These are phyloP conservation scores for Carex arenaria DNA, from an alignment of 202 grass and related monocot genomes.

Conservation along the genomic window DNA sequence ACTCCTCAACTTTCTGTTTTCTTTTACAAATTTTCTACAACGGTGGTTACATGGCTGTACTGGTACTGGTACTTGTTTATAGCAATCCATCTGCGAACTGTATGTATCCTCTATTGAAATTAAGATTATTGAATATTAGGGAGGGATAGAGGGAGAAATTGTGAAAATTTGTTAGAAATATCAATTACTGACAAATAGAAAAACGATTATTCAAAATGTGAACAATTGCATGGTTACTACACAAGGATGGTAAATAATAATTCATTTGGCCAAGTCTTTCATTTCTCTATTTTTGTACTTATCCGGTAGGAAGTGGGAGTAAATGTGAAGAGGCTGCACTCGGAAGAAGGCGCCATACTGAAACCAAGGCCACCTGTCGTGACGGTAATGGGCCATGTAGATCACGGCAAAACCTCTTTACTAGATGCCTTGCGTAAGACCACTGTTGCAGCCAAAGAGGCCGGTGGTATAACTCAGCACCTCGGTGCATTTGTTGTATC, in stretches of 20 bases:
- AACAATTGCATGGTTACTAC: not conserved
- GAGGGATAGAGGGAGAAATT: not conserved
- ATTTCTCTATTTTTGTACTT: constrained; percentile 20
- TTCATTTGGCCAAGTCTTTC: not conserved
- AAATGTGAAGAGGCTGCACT: constrained; percentile 73
- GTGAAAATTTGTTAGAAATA: not conserved
- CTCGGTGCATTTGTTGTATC: constrained; percentile 92
- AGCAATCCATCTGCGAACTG: not conserved
- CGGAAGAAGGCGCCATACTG: constrained; percentile 53
- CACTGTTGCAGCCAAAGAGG: constrained; percentile 90
- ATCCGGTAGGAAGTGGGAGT: constrained; percentile 77
- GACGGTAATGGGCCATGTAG: constrained; percentile 98
- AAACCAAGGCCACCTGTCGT: constrained; percentile 73
- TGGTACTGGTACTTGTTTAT: not conserved
- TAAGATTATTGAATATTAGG: not conserved
- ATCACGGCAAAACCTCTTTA: constrained; percentile 99
- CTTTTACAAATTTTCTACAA: no score
- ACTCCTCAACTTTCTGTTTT: not conserved
- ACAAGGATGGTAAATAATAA: not conserved
- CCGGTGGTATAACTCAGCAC: constrained; percentile 97
- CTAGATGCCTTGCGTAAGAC: constrained; percentile 91
- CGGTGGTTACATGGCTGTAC: no score
- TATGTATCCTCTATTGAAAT: not conserved
- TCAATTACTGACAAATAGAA: not conserved
- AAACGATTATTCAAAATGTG: not conserved